Conservation (phyloP, 139 green algal genomes). For the Dunaliella sp. region DNA sequence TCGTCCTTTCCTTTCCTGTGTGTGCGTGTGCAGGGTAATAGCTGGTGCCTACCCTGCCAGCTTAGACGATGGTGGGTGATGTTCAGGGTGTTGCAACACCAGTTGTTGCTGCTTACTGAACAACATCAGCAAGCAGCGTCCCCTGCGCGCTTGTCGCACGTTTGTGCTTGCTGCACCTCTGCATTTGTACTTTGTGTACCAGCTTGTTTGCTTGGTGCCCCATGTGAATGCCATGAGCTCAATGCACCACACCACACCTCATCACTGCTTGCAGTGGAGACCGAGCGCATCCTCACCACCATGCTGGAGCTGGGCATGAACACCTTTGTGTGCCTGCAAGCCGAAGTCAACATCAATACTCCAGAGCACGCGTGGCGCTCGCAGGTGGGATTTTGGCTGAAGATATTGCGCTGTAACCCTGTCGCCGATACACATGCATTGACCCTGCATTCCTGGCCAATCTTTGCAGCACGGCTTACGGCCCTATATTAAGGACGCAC, state of each 20-base stretch:
- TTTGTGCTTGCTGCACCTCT: not conserved
- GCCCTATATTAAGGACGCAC: slow-evolving; percentile 81
- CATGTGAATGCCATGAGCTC: no score
- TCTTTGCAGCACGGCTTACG: slow-evolving; percentile 57
- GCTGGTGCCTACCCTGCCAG: slow-evolving; percentile 68
- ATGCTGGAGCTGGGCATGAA: slow-evolving; percentile 78
- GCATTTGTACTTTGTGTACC: not conserved
- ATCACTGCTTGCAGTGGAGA: slow-evolving; percentile 44
- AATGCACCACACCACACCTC: not conserved
- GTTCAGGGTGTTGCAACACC: no score
- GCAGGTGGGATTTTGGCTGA: slow-evolving; percentile 12
- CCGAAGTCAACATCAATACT: slow-evolving; percentile 73
- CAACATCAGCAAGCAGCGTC: not conserved
- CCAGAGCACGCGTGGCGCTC: slow-evolving; percentile 64
- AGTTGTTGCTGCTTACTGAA: slow-evolving; percentile 2
- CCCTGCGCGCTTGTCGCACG: not conserved
- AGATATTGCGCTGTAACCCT: no score
- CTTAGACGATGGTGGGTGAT: slow-evolving; percentile 49
- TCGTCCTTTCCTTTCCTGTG: not conserved
- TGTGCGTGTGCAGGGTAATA: slow-evolving; percentile 27
- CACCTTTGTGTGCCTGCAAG: slow-evolving; percentile 84
- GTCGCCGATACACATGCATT: no score
- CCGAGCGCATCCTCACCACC: slow-evolving; percentile 61
- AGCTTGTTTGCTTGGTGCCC: no score
- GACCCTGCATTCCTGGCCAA: no score